Conservation (phyloP, 352 stramenopile genomes). For the Phytophthora niederhauseri region DNA sequence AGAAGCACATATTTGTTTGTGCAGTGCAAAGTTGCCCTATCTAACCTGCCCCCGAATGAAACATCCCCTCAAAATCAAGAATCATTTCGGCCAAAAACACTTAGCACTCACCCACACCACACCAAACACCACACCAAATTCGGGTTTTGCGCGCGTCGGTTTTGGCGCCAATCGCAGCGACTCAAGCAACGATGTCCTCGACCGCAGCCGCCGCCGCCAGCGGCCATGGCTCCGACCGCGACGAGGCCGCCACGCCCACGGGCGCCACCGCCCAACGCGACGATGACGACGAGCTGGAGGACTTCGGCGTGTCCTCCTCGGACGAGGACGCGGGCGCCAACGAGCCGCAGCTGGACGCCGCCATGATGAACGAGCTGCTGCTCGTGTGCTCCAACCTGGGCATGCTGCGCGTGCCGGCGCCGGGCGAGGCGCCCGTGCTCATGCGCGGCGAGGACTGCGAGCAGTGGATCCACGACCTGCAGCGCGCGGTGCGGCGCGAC, state of each 20-base stretch:
- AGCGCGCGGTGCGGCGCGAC: conserved; percentile 81
- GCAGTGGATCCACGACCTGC: conserved; percentile 87
- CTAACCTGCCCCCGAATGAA: too few relatives aligned
- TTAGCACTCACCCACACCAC: too few relatives aligned
- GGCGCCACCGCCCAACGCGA: conserved; percentile 8
- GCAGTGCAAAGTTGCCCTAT: too few relatives aligned
- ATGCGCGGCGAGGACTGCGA: conserved; percentile 87
- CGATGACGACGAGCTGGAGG: conserved; percentile 51
- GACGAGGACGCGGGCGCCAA: conserved; percentile 43
- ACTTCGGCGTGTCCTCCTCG: conserved; percentile 61
- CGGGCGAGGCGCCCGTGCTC: conserved; percentile 65
- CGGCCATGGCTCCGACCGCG: background rate
- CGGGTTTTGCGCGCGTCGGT: too few relatives aligned
- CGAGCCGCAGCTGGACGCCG: conserved; percentile 60
- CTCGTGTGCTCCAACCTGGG: conserved; percentile 90
- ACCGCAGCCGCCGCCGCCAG: too few relatives aligned
- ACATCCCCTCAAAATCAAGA: too few relatives aligned
- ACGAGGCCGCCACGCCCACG: background rate
- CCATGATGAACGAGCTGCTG: conserved; percentile 89
- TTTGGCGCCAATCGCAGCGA: too few relatives aligned
- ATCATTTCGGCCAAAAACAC: too few relatives aligned
- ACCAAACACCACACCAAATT: too few relatives aligned
- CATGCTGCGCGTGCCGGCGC: conserved; percentile 68
- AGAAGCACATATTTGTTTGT: too few relatives aligned
- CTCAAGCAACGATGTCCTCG: too few relatives aligned